These are phyloP conservation scores for Rhodamnia rubescens DNA, from an alignment of 345 rosid genomes.

Conservation along the genomic window DNA sequence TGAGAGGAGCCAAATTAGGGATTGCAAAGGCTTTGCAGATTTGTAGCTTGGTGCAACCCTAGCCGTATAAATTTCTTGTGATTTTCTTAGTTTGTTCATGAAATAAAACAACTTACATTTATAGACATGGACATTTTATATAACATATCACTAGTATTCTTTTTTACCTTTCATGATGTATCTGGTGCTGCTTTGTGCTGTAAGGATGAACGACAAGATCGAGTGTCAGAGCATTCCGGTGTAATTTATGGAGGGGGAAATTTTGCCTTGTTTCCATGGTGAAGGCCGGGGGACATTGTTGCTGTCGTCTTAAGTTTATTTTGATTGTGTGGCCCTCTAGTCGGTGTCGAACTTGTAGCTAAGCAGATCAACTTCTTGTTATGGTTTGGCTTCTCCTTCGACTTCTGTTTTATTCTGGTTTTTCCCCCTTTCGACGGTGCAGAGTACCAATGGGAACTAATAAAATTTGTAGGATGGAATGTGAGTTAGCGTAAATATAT, in stretches of 20 bases:
- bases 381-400: background rate
- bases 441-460: background rate
- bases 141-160: background rate
- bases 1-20: background rate
- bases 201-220: background rate
- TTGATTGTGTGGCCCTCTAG: background rate
- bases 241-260: background rate
- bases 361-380: background rate
- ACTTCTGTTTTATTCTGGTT: background rate
- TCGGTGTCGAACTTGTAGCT: background rate
- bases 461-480: background rate
- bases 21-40: background rate
- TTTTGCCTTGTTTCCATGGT: background rate
- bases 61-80: background rate
- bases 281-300: background rate
- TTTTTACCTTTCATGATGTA: background rate
- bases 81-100: background rate
- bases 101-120: background rate
- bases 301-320: background rate
- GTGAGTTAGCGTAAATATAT: background rate
- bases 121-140: background rate
- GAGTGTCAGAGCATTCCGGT: background rate
- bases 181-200: background rate
- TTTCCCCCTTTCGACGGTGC: background rate
- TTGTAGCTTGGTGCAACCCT: background rate